Evolutionary conservation across 2,329 filamentous ascomycete genomes (phyloP).

Genomic region (Neofusicoccum umdonicola): DNA sequence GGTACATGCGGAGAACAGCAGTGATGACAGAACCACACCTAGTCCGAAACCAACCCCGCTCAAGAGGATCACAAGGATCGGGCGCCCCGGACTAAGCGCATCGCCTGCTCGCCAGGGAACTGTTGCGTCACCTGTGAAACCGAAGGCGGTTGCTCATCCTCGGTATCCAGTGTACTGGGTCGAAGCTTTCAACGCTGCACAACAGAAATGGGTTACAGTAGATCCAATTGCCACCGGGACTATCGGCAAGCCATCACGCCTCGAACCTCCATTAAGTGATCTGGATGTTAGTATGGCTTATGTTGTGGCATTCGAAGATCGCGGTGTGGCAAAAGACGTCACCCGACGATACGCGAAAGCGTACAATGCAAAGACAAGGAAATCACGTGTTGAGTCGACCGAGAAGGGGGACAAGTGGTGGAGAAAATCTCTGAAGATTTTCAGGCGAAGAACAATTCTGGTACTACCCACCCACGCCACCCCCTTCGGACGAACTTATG

Average conservation of each 20-base stretch:
- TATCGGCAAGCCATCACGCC: conserved; percentile 69
- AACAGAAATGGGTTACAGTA: conserved; percentile 88
- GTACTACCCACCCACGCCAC: neutral
- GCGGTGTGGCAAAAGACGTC: conserved; percentile 77
- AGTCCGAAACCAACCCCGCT: neutral
- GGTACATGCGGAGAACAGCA: conserved; percentile 18
- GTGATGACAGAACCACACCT: neutral
- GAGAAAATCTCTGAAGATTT: conserved; percentile 48
- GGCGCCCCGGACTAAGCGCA: neutral
- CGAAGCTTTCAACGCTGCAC: conserved; percentile 79
- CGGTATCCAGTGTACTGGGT: conserved; percentile 89
- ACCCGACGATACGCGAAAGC: conserved; percentile 84
- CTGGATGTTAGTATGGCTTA: conserved; percentile 76
- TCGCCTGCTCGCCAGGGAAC: neutral
- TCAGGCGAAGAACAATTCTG: conserved; percentile 30
- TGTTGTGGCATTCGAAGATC: conserved; percentile 79
- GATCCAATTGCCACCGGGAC: conserved; percentile 81
- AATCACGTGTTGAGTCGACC: conserved; percentile 70
- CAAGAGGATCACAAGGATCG: conserved; percentile 14
- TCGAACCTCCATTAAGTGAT: conserved; percentile 83
- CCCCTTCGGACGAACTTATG: too few species aligned
- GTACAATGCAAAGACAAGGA: conserved; percentile 87
- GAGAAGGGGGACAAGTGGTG: conserved; percentile 58
- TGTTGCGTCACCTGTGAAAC: neutral
- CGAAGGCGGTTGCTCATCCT: neutral